Evolutionary conservation across 148 eudicot genomes (phyloP), one percentile per base, ranked within the genome.

Genomic region (Rhododendron vialii): DNA sequence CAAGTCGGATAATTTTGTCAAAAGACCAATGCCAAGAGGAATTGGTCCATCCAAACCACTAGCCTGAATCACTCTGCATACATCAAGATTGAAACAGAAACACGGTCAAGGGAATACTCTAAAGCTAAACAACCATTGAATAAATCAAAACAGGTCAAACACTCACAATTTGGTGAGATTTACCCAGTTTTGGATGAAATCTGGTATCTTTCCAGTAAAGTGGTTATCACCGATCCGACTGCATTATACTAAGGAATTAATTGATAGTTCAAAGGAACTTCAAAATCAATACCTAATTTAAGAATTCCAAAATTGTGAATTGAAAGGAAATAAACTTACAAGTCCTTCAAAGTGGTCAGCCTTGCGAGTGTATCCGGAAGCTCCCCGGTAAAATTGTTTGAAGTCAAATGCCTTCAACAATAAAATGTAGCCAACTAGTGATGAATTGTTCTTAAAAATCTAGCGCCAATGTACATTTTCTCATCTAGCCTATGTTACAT

Each of bases 31-130:
- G 78, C 48, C 88, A 47, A 82, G 43, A 75, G 92, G 92, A 84
- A 91, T 89, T 82, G 92, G 92, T 28, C 91, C 92, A 28, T 82
- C 61, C 78, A 91, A 71, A 84, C 90, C 91, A 80, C 91, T 91
- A 55, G 67, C 92, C 82, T 91, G 91, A 83, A 89, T 86, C 50
- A 36, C 76, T 43, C 92, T 91, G 28, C 67, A 53, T 20, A 1
- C 2, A 24, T 30, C 59, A 81, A 8, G 73, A 15, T 53, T 55
- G 45, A 81, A 55, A 81, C 7, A 61, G 1, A 55, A 33, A 81
- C 1, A 0, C 7, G 13, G 18, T 17, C n/a, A 28, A 53, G 13
- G 51, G 26, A n/a, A 80, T 45, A 84, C 13, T 77, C 1, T 45
- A 38, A 13, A 17, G 26, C 7, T 76, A 41, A 51, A 82, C 24